Conservation (phyloP, 768 basidiomycete species). For the Kwoniella newhampshirensis region DNA sequence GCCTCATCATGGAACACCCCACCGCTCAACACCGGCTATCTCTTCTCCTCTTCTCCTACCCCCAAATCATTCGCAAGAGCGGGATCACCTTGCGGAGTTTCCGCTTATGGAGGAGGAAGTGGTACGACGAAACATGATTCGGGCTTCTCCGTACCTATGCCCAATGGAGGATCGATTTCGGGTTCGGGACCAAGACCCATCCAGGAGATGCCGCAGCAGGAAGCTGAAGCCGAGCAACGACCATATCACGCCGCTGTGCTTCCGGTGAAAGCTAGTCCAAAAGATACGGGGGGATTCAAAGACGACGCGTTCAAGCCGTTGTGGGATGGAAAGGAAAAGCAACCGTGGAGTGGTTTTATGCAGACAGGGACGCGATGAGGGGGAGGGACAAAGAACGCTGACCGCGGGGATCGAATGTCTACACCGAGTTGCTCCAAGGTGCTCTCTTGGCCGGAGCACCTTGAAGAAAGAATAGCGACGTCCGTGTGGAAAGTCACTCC, state of each 20-base stretch:
- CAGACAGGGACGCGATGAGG: neutral
- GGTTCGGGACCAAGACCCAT: too few relatives aligned
- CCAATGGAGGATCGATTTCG: neutral
- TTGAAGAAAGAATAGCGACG: too few relatives aligned
- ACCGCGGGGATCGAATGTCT: too few relatives aligned
- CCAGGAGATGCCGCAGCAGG: neutral
- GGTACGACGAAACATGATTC: too few relatives aligned
- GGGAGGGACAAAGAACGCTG: too few relatives aligned
- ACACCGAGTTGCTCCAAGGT: too few relatives aligned
- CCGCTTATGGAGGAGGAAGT: too few relatives aligned
- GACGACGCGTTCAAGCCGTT: conserved; percentile 46
- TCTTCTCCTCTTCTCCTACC: conserved; percentile 18
- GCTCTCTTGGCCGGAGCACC: too few relatives aligned
- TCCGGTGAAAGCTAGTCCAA: conserved; percentile 38
- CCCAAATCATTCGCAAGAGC: conserved; percentile 2
- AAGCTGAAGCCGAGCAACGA: conserved; percentile 5
- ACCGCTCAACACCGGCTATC: conserved; percentile 10
- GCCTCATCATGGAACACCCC: conserved; percentile 48
- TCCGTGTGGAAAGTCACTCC: too few relatives aligned
- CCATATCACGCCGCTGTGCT: conserved; percentile 35
- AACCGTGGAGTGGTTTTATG: conserved; percentile 16
- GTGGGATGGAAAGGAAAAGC: conserved; percentile 26
- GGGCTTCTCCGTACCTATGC: conserved; percentile 17
- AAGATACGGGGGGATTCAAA: conserved; percentile 38
- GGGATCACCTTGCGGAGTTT: too few relatives aligned